These are phyloP conservation scores for Citrus medica DNA, from an alignment of 345 rosid species.

Conservation along the genomic window DNA sequence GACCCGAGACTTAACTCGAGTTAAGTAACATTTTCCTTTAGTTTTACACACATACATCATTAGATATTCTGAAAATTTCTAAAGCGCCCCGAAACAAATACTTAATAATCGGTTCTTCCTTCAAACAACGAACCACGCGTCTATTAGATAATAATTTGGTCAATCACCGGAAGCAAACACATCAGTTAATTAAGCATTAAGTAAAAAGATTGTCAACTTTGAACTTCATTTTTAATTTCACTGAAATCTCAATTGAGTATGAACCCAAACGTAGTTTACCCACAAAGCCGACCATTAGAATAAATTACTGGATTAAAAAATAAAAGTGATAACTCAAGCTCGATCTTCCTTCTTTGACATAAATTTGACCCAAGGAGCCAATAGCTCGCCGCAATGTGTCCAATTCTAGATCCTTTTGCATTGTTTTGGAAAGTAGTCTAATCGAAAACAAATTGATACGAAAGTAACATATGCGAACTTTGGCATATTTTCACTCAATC, in stretches of 20 bases:
- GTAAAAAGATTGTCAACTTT: not conserved
- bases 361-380: constrained; percentile 1
- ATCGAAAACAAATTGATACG: not conserved
- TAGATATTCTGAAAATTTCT: no score
- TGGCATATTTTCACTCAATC: not conserved
- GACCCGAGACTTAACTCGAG: no score
- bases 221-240: not conserved
- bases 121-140: not conserved
- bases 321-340: no score
- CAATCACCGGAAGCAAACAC: not conserved
- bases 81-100: not conserved
- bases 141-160: not conserved
- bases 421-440: not conserved
- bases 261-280: not conserved
- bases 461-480: not conserved
- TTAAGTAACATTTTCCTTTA: no score
- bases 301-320: not conserved
- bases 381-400: not conserved
- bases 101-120: not conserved
- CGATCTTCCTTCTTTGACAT: not conserved
- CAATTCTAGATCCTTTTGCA: not conserved
- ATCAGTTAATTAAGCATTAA: not conserved
- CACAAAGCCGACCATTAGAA: not conserved
- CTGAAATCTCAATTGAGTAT: not conserved
- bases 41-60: no score